These are phyloP conservation scores for Penicillium olsonii DNA, from an alignment of 2,329 filamentous ascomycete species.

Conservation along the genomic window DNA sequence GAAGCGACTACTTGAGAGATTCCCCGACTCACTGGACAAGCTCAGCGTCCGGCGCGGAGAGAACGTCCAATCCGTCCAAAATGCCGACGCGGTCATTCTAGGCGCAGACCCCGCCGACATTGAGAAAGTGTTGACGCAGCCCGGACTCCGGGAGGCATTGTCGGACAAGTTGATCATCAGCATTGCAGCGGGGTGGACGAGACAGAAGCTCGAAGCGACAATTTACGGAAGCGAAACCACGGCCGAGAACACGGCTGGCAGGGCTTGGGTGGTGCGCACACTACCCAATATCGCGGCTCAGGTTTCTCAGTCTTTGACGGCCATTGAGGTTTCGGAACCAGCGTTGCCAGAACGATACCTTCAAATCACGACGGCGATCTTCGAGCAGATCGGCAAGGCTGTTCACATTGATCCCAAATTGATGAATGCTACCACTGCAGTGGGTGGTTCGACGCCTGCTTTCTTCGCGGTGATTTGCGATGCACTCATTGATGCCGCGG, in stretches of 20 bases:
- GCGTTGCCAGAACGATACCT: constrained; percentile 45
- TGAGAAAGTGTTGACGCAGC: constrained; percentile 37
- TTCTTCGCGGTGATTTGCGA: constrained; percentile 63
- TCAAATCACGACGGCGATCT: constrained; percentile 46
- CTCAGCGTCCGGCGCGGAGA: constrained; percentile 38
- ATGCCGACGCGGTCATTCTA: constrained; percentile 48
- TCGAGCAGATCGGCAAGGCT: constrained; percentile 52
- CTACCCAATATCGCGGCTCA: constrained; percentile 50
- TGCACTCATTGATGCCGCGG: constrained; percentile 61
- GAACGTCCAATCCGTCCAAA: constrained; percentile 36
- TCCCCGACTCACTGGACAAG: constrained; percentile 32
- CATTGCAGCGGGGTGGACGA: constrained; percentile 54
- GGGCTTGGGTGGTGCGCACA: constrained; percentile 41
- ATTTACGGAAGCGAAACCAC: constrained; percentile 33
- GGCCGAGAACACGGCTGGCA: constrained; percentile 6
- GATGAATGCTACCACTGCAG: constrained; percentile 60
- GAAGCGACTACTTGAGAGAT: constrained; percentile 33
- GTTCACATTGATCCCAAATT: constrained; percentile 53
- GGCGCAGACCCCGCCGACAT: constrained; percentile 52
- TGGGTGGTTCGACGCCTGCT: constrained; percentile 63
- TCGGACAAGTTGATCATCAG: constrained; percentile 53
- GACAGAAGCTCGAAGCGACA: constrained; percentile 40
- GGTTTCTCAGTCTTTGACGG: constrained; percentile 48
- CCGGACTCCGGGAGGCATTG: constrained; percentile 43
- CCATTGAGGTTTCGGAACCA: constrained; percentile 52